Conservation (phyloP, 2,329 filamentous ascomycete genomes). For the Ustilaginoidea virens region DNA sequence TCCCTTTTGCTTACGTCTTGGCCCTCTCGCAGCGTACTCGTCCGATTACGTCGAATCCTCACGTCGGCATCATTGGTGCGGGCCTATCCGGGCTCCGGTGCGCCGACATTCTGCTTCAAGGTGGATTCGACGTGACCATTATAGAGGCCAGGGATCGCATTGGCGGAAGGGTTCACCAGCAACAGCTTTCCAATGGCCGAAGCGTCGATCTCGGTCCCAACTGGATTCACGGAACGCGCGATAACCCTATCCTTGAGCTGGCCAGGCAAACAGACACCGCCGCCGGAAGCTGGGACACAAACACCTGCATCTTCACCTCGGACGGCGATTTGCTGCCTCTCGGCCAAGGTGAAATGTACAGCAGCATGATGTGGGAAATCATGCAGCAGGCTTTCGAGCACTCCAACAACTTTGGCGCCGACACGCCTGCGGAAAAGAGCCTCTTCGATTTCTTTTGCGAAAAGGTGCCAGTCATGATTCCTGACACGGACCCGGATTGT, state of each 20-base stretch:
- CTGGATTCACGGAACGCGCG: constrained; percentile 61
- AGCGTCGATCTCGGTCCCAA: constrained; percentile 54
- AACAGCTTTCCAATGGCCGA: constrained; percentile 29
- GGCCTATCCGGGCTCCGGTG: constrained; percentile 57
- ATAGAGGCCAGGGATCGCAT: constrained; percentile 52
- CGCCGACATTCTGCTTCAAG: constrained; percentile 48
- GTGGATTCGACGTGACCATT: constrained; percentile 52
- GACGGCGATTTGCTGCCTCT: constrained; percentile 33
- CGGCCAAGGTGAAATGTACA: constrained; percentile 29
- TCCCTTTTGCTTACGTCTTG: neutral
- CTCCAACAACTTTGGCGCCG: constrained; percentile 39
- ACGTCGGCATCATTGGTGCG: constrained; percentile 53
- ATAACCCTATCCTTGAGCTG: constrained; percentile 55
- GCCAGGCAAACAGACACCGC: constrained; percentile 44
- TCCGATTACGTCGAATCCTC: constrained; percentile 21
- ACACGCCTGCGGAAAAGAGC: constrained; percentile 31
- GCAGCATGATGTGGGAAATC: constrained; percentile 49
- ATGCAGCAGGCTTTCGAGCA: constrained; percentile 52
- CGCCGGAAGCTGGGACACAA: constrained; percentile 31
- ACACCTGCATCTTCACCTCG: constrained; percentile 40
- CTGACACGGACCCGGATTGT: constrained; percentile 24
- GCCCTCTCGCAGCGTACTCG: constrained; percentile 9
- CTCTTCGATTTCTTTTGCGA: constrained; percentile 37
- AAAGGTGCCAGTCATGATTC: constrained; percentile 29
- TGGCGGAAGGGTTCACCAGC: constrained; percentile 47